Evolutionary conservation across 2,329 filamentous ascomycete species (phyloP), one percentile per base, ranked within the genome.

Genomic region (Xylariaceae sp.): DNA sequence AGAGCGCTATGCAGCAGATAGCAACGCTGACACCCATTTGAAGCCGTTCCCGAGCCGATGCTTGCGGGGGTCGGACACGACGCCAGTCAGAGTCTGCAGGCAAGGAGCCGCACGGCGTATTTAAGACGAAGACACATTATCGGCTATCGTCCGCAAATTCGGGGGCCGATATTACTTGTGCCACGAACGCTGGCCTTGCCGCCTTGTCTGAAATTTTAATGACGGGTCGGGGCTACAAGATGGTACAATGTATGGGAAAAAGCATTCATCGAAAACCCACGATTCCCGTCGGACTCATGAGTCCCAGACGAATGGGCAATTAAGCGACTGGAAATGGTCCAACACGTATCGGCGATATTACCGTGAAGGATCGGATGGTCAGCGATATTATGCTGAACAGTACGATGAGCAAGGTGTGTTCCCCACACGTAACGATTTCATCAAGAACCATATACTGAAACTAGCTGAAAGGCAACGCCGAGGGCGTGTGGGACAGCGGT

Each of bases 231-330:
- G 55, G 53, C 49, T 60, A 54, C 59, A 66, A 64, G 46, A 67
- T 67, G 65, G 59, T 61, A 67, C 62, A 60, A 67, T 67, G 65
- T 62, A 61, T 55, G 60, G 61, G 45, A 61, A 61, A 55, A 62
- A 65, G 54, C 54, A 57, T 39, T 36, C 51, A 55, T 22, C 54
- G 45, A 59, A 61, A 53, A 47, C 50, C 47, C 51, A 51, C 54
- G 47, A 60, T 47, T 54, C 61, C 5, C 26, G 26, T 8, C 5
- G 26, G 54, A 47, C 50, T 50, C 51, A 51, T 50, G 47, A 60
- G 47, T 53, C 61, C 60, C 61, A 61, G 47, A 51, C 56, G 51
- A 51, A 50, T 54, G 46, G 54, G 32, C 19, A 42, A 36, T 65
- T 64, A 63, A 66, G 62, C 53, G 59, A 62, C 12, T 63, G 58